Base-by-base conservation (phyloP, 164 flowering plant genomes). In the Magnolia changhungtana region DNA sequence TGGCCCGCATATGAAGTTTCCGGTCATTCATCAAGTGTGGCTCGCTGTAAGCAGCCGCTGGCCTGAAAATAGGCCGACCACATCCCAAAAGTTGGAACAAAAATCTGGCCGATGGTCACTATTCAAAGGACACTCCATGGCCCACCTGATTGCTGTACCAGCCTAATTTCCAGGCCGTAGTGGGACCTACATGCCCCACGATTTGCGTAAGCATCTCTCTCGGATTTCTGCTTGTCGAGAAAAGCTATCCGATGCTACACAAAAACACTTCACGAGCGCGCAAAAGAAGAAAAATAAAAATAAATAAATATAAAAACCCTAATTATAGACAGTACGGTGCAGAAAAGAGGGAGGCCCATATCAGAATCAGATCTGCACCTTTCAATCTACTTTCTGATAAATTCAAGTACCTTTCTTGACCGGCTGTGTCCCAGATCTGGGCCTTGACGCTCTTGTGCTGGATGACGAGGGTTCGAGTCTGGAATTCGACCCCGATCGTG, bases 381-480 rank as follows among this genome's bases (percentile, higher is more conserved):
- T 70, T 51, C 61, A 16, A 55, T 55, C 61, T 55, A 55, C 61
- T 55, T 11, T 16, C 13, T 55, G 61, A 16, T 55, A 16, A 55
- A 55, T 55, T 55, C 61, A 55, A 55, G 61, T n/a, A 75, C 90
- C 90, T 81, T 72, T 89, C 91, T 80, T 89, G 91, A 3, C 91
- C 91, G 6, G 91, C 91, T 20, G 91, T 89, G 74, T 89, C 91
- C 91, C 91, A 89, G 79, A 89, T 87, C 86, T 89, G 90, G n/a
- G 90, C 90, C 79, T 89, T 89, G 77, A 87, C 81, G 51, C 82
- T 85, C 83, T 87, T 87, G 74, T 87, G 84, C 75, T 86, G 85
- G 66, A 89, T 79, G 10, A 75, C 77, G 7, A 89, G 77, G 8
- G 92, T 87, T 68, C 84, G 80, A 31, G 92, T 89, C 81, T 89